Percentiles rank a stretch among this genome's conserved stretches.
These are phyloP conservation scores for Thymus quinquecostatus DNA, from an alignment of 257 asterid genomes.

Conservation along the genomic window DNA sequence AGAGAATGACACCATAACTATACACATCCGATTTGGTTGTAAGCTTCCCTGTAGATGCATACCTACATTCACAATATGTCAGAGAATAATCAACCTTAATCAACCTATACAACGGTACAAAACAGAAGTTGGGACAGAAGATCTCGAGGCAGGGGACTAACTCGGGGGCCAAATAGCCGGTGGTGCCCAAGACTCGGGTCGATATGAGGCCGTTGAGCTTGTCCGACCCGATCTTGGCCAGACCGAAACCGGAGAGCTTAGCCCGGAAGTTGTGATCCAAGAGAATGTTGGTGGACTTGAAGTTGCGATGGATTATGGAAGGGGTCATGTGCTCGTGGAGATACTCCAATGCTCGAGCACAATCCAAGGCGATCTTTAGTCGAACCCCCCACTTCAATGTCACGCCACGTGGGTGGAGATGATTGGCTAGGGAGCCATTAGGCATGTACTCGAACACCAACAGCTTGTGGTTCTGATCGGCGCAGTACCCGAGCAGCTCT, in stretches of 20 bases:
- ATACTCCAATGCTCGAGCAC: slow-evolving; percentile 74
- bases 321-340: slow-evolving; percentile 75
- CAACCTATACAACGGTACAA: no score
- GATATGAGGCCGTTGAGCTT: slow-evolving; percentile 73
- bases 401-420: slow-evolving; percentile 45
- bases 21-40: slow-evolving; percentile 85
- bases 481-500: slow-evolving; percentile 80
- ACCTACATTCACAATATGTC: slow-evolving; percentile 40
- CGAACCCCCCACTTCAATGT: slow-evolving; percentile 63
- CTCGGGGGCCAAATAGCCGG: slow-evolving; percentile 91
- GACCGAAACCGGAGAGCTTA: slow-evolving; percentile 72
- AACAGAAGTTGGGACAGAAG: no score
- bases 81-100: no score
- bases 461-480: slow-evolving; percentile 73
- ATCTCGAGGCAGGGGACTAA: slow-evolving; percentile 36
- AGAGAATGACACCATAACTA: slow-evolving; percentile 77
- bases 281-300: slow-evolving; percentile 70
- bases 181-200: slow-evolving; percentile 81
- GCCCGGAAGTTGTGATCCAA: slow-evolving; percentile 65
- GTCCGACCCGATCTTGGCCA: slow-evolving; percentile 77
- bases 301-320: slow-evolving; percentile 73
- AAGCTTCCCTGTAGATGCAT: slow-evolving; percentile 83
- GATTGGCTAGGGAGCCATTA: slow-evolving; percentile 55
- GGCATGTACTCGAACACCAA: slow-evolving; percentile 73
- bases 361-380: slow-evolving; percentile 65